Conservation (phyloP, 306 rosid genomes). For the Adenanthera pavonina region DNA sequence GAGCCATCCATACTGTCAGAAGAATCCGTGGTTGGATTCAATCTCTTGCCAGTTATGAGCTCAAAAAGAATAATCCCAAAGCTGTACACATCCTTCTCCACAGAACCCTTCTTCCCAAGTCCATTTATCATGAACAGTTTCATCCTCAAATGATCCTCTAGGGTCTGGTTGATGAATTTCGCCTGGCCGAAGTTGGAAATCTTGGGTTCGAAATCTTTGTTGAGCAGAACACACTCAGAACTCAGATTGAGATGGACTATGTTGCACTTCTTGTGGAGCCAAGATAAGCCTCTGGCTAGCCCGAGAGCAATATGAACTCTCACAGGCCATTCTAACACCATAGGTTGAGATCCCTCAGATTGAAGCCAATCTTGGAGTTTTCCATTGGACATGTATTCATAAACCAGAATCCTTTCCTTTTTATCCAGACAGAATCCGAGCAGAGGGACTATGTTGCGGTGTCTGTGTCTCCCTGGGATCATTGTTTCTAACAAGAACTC, state of each 20-base stretch:
- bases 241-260: slow-evolving; percentile 38
- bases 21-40: slow-evolving; percentile 17
- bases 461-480: slow-evolving; percentile 38
- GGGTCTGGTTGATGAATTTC: slow-evolving; percentile 3
- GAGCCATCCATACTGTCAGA: slow-evolving; percentile 2
- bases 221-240: slow-evolving; percentile 47
- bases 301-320: slow-evolving; percentile 52
- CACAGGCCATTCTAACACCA: slow-evolving; percentile 32
- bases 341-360: background rate
- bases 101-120: slow-evolving; percentile 4
- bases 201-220: slow-evolving; percentile 47
- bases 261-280: slow-evolving; percentile 44
- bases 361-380: slow-evolving; percentile 42
- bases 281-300: slow-evolving; percentile 45
- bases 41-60: slow-evolving; percentile 43
- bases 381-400: slow-evolving; percentile 44
- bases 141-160: slow-evolving; percentile 19
- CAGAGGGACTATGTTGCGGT: slow-evolving; percentile 33
- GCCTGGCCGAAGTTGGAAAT: slow-evolving; percentile 46
- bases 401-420: slow-evolving; percentile 40
- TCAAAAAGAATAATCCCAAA: slow-evolving; percentile 52
- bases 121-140: slow-evolving; percentile 21
- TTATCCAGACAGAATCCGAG: slow-evolving; percentile 41
- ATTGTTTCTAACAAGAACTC: slow-evolving; percentile 41
- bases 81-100: slow-evolving; percentile 46